A percentile compares a stretch with the other conserved stretches of the same genome.
Evolutionary conservation across 495 filamentous ascomycete species (phyloP).

Genomic region (Cercophora sp.): DNA sequence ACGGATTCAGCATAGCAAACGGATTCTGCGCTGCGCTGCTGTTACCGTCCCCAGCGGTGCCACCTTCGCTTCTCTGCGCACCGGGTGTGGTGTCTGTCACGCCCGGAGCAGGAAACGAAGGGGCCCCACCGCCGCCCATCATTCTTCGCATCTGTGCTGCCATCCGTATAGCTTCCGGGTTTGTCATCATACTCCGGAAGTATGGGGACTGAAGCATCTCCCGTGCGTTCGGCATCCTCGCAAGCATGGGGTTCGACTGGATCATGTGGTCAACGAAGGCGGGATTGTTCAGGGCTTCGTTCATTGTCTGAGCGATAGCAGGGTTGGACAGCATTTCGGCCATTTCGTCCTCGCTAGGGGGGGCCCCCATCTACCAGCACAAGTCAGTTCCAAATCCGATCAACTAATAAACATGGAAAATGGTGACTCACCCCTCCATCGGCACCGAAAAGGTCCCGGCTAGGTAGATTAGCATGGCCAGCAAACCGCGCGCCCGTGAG

Average conservation of each 20-base stretch:
- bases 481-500: constrained; percentile 94
- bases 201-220: constrained; percentile 80
- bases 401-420: neutral
- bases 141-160: constrained; percentile 73
- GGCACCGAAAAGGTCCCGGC: constrained; percentile 85
- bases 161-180: constrained; percentile 75
- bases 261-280: constrained; percentile 90
- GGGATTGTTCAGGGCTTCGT: constrained; percentile 92
- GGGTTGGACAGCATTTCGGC: constrained; percentile 84
- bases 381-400: constrained; percentile 21
- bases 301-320: constrained; percentile 73
- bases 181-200: constrained; percentile 93
- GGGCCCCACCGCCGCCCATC: constrained; percentile 50
- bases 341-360: constrained; percentile 72
- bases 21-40: constrained; percentile 34
- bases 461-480: constrained; percentile 84
- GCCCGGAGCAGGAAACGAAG: constrained; percentile 80
- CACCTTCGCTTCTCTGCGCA: constrained; percentile 22
- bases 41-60: constrained; percentile 13
- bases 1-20: constrained; percentile 30
- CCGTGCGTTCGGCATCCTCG: constrained; percentile 75
- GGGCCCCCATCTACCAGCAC: constrained; percentile 76
- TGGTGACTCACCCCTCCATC: constrained; percentile 83
- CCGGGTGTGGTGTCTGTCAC: constrained; percentile 68
- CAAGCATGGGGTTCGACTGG: constrained; percentile 79